These are phyloP conservation scores for Chenopodium album DNA, from an alignment of 148 eudicot genomes.

Conservation along the genomic window DNA sequence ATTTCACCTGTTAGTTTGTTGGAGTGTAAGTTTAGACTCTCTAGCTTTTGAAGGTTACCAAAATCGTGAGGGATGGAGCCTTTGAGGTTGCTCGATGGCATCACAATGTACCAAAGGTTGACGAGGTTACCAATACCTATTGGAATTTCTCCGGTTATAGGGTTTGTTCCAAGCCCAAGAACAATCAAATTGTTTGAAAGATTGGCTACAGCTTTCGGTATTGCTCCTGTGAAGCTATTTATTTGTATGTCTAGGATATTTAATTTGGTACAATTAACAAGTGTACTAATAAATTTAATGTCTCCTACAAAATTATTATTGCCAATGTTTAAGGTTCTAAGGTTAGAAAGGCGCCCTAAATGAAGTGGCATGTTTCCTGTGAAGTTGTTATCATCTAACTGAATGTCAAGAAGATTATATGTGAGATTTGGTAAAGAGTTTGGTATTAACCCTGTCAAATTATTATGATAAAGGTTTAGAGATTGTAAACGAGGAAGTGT, in stretches of 20 bases:
- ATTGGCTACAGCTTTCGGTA: conserved; percentile 21
- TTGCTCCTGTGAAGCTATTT: conserved; percentile 22
- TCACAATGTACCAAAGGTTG: neutral
- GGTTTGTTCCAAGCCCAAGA: neutral
- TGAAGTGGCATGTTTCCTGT: conserved; percentile 9
- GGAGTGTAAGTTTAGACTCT: no score
- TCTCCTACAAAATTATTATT: conserved; percentile 24
- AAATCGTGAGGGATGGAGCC: no score
- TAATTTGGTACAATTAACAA: conserved; percentile 32
- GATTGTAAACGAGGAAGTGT: conserved; percentile 20
- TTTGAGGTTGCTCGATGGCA: no score
- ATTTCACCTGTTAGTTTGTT: conserved; percentile 16
- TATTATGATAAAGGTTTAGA: neutral
- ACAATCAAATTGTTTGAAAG: conserved; percentile 4
- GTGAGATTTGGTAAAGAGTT: conserved; percentile 27
- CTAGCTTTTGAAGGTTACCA: no score
- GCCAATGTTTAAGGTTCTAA: neutral
- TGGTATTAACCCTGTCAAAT: no score
- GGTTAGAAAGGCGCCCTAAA: conserved; percentile 5
- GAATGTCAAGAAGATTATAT: neutral
- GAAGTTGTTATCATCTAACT: conserved; percentile 13
- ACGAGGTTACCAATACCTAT: conserved; percentile 23
- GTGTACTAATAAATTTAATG: conserved; percentile 21
- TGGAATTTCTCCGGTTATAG: conserved; percentile 21
- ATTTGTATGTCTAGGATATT: neutral